A percentile compares a stretch with the other conserved stretches of the same genome.
Evolutionary conservation across 225 moss, liverwort and hornwort species (phyloP).

Genomic region (Polytrichum formosum): DNA sequence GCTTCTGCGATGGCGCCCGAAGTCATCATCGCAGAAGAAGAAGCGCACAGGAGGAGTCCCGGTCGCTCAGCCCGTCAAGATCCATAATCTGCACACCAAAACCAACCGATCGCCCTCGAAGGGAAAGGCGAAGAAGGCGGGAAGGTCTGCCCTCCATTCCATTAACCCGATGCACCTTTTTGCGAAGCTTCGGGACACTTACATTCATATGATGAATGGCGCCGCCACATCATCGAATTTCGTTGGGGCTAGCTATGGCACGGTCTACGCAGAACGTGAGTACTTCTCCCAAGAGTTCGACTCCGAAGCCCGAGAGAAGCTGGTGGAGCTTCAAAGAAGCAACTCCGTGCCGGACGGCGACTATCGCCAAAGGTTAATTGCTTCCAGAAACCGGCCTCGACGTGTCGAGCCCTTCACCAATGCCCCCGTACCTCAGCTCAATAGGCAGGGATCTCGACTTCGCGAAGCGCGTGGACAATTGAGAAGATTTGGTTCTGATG

Average conservation of each 20-base stretch:
- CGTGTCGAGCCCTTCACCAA: slow-evolving; percentile 21
- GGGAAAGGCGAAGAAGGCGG: slow-evolving; percentile 3
- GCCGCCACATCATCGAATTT: slow-evolving; percentile 32
- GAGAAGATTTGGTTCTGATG: background rate
- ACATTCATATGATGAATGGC: slow-evolving; percentile 43
- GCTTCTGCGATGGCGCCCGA: slow-evolving; percentile 26
- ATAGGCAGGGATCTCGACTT: background rate
- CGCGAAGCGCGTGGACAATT: background rate
- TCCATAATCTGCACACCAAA: slow-evolving; percentile 27
- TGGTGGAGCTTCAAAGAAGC: slow-evolving; percentile 30
- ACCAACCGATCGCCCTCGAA: slow-evolving; percentile 11
- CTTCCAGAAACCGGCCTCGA: slow-evolving; percentile 19
- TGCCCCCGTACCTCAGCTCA: background rate
- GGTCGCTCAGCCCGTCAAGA: slow-evolving; percentile 30
- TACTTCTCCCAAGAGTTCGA: slow-evolving; percentile 45
- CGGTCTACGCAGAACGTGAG: slow-evolving; percentile 17
- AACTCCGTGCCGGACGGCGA: slow-evolving; percentile 23
- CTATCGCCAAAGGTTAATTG: slow-evolving; percentile 17
- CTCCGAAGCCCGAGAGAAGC: slow-evolving; percentile 19
- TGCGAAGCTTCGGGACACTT: slow-evolving; percentile 35
- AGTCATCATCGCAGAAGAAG: slow-evolving; percentile 4
- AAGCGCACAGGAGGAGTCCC: slow-evolving; percentile 17
- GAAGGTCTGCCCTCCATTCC: slow-evolving; percentile 4
- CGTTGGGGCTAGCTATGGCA: slow-evolving; percentile 11
- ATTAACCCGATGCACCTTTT: slow-evolving; percentile 34